These are phyloP conservation scores for Aphanomyces invadans DNA, from an alignment of 352 stramenopile genomes.

Conservation along the genomic window DNA sequence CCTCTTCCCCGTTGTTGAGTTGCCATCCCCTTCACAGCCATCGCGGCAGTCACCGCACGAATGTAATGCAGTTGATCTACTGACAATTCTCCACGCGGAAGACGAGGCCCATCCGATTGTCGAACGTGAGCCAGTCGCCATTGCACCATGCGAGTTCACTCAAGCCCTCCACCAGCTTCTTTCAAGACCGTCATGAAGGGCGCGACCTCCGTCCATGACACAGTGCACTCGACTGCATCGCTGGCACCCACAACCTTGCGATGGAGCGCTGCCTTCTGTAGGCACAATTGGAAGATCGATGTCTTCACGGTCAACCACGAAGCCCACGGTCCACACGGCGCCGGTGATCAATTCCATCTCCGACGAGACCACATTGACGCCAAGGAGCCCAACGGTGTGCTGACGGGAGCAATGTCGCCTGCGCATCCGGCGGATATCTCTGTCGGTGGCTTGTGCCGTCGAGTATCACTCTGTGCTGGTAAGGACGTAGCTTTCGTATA, in stretches of 20 bases:
- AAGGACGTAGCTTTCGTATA: too few species aligned
- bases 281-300: conserved; percentile 43
- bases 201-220: conserved; percentile 53
- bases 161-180: conserved; percentile 92
- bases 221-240: conserved; percentile 38
- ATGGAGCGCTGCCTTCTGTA: conserved; percentile 87
- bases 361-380: too few species aligned
- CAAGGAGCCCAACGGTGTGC: too few species aligned
- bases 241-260: conserved; percentile 37
- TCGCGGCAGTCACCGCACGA: conserved; percentile 88
- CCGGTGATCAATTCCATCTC: too few species aligned
- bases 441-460: too few species aligned
- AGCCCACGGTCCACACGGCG: not conserved
- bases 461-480: too few species aligned
- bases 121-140: conserved; percentile 89
- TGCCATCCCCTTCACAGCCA: conserved; percentile 94
- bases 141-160: conserved; percentile 89
- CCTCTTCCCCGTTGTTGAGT: conserved; percentile 97
- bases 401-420: too few species aligned
- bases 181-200: conserved; percentile 83
- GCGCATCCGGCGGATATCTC: too few species aligned
- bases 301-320: not conserved
- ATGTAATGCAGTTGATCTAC: conserved; percentile 37
- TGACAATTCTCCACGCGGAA: conserved; percentile 92
- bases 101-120: conserved; percentile 97